Evolutionary conservation across 116 monocot genomes (phyloP), one percentile per base, ranked within the genome.

Genomic region (Dioscorea cayenensis): DNA sequence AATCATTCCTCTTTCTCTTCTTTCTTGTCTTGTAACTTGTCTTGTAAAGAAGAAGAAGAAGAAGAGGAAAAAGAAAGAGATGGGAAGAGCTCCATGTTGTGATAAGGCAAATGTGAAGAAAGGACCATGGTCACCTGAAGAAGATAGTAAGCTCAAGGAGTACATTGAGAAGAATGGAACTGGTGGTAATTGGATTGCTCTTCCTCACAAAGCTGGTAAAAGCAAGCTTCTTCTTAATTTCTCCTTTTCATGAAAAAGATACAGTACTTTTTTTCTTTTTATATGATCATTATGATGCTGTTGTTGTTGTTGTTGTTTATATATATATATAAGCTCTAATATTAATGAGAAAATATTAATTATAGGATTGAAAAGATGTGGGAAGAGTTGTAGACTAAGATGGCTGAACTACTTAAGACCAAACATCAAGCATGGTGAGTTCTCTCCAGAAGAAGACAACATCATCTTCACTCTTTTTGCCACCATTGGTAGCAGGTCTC

Each of bases 31-130:
- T 20, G 5, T 7, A 23, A 62, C 2, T 6, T n/a, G n/a, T n/a
- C n/a, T n/a, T n/a, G n/a, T n/a, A n/a, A n/a, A n/a, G n/a, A 62
- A 62, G 62, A 1, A 62, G 25, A 7, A 62, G 8, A 23, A 23
- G 25, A 5, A 22, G 22, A 27, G 28, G 62, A 1, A 62, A 9
- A 6, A 62, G 7, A 23, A 23, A 22, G 21, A 27, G 12, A 87
- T 83, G 87, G 87, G 87, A 22, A 83, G 87, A 75, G 81, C 87
- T 63, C 87, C 87, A 37, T 87, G 87, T 64, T 87, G 87, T 81
- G 87, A 87, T 73, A 87, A 87, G 76, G 83, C 80, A 2, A 78
- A 80, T 60, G 87, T 87, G 70, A 83, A 87, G 81, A 87, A 80
- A 52, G 87, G 87, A 6, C 87, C 87, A 8, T 87, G 87, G 87